Evolutionary conservation across 1,284 basidiomycete species (phyloP).

Genomic region (Puccinia horiana): DNA sequence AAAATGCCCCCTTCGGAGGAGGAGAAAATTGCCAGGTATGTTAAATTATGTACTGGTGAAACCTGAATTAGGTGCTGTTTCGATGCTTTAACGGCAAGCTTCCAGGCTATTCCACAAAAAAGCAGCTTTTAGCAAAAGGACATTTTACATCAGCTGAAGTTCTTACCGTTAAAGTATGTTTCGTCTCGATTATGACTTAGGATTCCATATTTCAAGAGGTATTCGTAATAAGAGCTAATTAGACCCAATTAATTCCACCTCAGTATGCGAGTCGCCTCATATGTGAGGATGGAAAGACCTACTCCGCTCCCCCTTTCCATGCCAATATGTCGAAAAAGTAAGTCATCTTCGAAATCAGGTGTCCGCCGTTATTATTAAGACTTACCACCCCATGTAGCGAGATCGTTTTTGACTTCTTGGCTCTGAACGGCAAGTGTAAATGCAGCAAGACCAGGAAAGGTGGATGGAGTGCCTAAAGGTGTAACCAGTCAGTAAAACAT

Average conservation of each 20-base stretch:
- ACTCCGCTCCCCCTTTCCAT: slow-evolving; percentile 36
- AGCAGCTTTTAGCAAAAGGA: background rate
- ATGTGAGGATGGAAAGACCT: background rate
- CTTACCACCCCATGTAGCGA: slow-evolving; percentile 42
- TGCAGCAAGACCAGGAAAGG: slow-evolving; percentile 32
- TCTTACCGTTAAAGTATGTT: slow-evolving; percentile 33
- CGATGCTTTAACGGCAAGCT: slow-evolving; percentile 39
- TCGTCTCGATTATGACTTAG: slow-evolving; percentile 23
- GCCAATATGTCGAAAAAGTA: background rate
- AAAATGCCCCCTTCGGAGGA: background rate
- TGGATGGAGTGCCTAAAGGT: slow-evolving; percentile 7
- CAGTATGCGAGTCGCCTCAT: background rate
- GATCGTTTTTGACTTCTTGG: slow-evolving; percentile 14
- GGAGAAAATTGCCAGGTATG: slow-evolving; percentile 25
- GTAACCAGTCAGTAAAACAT: background rate
- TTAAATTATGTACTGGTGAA: slow-evolving; percentile 31
- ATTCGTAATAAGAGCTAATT: slow-evolving; percentile 47
- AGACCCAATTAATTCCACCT: background rate
- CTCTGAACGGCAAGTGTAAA: slow-evolving; percentile 2
- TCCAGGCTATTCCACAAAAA: slow-evolving; percentile 35
- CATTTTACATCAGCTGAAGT: background rate
- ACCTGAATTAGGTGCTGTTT: slow-evolving; percentile 35
- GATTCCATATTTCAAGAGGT: slow-evolving; percentile 48
- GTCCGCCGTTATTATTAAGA: background rate
- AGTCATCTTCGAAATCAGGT: background rate